A percentile compares a stretch with the other conserved stretches of the same genome.
Evolutionary conservation across 78 protist species (phyloP).

Genomic region (Capsaspora owczarzaki): DNA sequence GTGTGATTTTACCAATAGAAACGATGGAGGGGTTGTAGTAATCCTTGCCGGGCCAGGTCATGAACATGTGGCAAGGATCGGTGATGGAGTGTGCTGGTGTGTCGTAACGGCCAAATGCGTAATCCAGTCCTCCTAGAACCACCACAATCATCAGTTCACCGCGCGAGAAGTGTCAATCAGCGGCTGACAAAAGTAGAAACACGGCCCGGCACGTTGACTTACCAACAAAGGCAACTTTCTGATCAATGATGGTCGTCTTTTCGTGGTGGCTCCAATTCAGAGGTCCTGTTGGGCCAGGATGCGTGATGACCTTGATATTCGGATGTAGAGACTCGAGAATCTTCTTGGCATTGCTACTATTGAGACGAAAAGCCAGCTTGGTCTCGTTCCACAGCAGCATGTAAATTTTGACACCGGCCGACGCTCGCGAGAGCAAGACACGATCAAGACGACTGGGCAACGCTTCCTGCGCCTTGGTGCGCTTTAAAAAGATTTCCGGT

Average conservation of each 20-base stretch:
- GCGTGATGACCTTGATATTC: slow-evolving; percentile 18
- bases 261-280: slow-evolving; percentile 35
- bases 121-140: slow-evolving; percentile 21
- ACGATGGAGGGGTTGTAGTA: slow-evolving; percentile 21
- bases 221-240: slow-evolving; percentile 21
- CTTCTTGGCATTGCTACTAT: slow-evolving; percentile 2
- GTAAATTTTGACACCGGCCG: neutral
- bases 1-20: neutral
- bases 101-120: slow-evolving; percentile 43
- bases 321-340: slow-evolving; percentile 11
- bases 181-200: neutral
- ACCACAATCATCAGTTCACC: neutral
- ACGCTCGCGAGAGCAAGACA: neutral
- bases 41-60: slow-evolving; percentile 42
- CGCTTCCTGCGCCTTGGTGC: neutral
- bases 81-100: slow-evolving; percentile 7
- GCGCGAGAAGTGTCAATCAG: neutral
- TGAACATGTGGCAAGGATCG: slow-evolving; percentile 22
- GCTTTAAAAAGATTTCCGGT: neutral
- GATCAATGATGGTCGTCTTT: slow-evolving; percentile 24
- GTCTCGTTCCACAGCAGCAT: slow-evolving; percentile 36
- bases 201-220: neutral
- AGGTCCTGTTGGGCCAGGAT: slow-evolving; percentile 16
- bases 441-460: neutral
- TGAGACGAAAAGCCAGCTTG: slow-evolving; percentile 7